phyloP scores from a whole-genome alignment of 1,284 basidiomycete genomes.

The Ceratobasidium sp. region DNA sequence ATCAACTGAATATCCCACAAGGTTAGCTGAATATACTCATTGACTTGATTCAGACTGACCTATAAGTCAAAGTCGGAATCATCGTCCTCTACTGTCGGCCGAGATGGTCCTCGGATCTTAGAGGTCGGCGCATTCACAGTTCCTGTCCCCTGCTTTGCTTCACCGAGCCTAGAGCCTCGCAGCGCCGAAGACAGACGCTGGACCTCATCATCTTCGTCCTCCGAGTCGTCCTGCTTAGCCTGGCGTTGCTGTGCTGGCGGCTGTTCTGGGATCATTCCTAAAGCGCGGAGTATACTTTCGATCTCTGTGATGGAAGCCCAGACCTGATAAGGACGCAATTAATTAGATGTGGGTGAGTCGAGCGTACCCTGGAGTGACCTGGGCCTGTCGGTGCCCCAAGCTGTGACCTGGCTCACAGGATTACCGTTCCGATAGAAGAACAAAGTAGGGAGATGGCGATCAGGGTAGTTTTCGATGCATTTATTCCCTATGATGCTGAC shows the following conservation, averaged over 20 bases:
- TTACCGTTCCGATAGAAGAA: constrained; percentile 94
- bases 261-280: constrained; percentile 36
- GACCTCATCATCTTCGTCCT: constrained; percentile 58
- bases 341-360: too few relatives aligned
- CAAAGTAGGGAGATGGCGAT: constrained; percentile 91
- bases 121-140: constrained; percentile 64
- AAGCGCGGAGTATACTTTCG: constrained; percentile 39
- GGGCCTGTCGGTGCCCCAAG: constrained; percentile 84
- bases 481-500: constrained; percentile 95
- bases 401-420: constrained; percentile 86
- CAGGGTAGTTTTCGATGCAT: constrained; percentile 96
- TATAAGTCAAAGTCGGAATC: constrained; percentile 80
- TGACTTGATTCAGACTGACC: background rate
- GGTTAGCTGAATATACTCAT: too few relatives aligned
- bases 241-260: constrained; percentile 48
- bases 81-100: constrained; percentile 65
- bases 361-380: constrained; percentile 81
- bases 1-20: too few relatives aligned
- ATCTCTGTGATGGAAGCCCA: constrained; percentile 23
- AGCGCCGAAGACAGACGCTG: constrained; percentile 31
- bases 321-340: constrained; percentile 2
- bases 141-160: constrained; percentile 61
- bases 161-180: constrained; percentile 25
- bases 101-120: constrained; percentile 63
- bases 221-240: constrained; percentile 59